A percentile compares a stretch with the other conserved stretches of the same genome.
Conservation (phyloP, 2,329 filamentous ascomycete genomes). For the Botrytis galanthina region DNA sequence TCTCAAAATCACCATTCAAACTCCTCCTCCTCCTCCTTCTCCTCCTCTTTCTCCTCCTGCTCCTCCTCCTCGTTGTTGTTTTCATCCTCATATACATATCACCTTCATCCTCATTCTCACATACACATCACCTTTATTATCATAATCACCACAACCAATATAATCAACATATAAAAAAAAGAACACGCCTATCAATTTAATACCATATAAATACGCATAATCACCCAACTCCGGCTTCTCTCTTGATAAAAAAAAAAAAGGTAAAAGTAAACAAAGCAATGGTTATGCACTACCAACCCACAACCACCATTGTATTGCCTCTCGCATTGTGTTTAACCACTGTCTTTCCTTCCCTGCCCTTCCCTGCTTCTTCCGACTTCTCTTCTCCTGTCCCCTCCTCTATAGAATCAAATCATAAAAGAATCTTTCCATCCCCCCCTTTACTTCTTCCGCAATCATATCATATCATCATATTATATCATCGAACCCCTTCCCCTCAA, state of each 20-base stretch:
- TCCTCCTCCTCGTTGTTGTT: no score
- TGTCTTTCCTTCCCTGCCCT: neutral
- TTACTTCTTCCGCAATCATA: neutral
- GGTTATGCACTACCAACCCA: constrained; percentile 21
- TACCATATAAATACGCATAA: constrained; percentile 22
- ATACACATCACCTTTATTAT: neutral
- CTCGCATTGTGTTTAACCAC: neutral
- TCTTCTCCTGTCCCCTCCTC: neutral
- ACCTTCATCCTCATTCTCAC: no score
- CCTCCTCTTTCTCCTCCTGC: no score
- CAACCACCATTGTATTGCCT: constrained; percentile 19
- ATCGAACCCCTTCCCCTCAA: neutral
- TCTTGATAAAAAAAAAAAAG: constrained; percentile 22
- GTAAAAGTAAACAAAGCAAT: constrained; percentile 22
- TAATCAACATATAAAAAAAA: neutral
- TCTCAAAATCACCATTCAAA: no score
- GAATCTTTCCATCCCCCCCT: constrained; percentile 22
- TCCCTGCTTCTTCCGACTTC: neutral
- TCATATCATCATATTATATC: neutral
- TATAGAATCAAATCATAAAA: constrained; percentile 10
- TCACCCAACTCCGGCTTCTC: constrained; percentile 38
- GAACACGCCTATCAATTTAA: constrained; percentile 23
- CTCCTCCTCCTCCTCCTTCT: no score
- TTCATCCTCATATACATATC: no score
- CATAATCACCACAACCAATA: no score